Base-by-base conservation (phyloP, 2,329 filamentous ascomycete genomes). In the Cladobotryum mycophilum region DNA sequence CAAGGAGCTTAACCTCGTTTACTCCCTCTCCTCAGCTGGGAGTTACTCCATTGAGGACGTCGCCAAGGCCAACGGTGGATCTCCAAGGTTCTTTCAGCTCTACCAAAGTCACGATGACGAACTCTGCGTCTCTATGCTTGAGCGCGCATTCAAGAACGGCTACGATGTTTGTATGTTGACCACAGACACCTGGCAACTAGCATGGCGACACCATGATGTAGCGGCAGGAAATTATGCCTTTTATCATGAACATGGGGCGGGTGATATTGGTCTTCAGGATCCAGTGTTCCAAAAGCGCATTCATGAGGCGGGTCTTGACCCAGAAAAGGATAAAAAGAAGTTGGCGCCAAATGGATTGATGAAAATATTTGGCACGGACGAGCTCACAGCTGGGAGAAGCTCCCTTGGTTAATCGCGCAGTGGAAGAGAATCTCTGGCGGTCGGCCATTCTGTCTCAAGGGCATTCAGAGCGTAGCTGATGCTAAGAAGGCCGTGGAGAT, bases 51-150 rank as follows among this genome's bases (percentile, higher is more conserved):
- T 89, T 52, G 84, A 88, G 61, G 79, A 88, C 45, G 78, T 88
- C 0, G 83, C 81, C 0, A 61, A 71, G 6, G 80, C 80, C 0
- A 81, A 76, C 48, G 77, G 76, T 0, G 68, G 76, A 4, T 79
- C 80, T 0, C 72, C 76, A 25, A 70, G 84, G 9, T 90, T 84
- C 83, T 90, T 78, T 62, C 86, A 90, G 61, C 75, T 90, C 0
- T 89, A 90, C 68, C 89, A 85, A 82, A 85, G 86, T 0, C 67
- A 74, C 22, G 77, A 80, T 49, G 76, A 88, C 47, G 78, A 82
- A 2, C 71, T 89, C 49, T 88, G 85, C 0, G 68, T 76, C 0
- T 85, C 80, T 2, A 68, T 89, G n/a, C 72, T 89, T 3, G 61
- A 66, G 1, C 75, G 85, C 0, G 86, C 85, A 0, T 81, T 80